A percentile compares a stretch with the other conserved stretches of the same genome.
phyloP scores from a whole-genome alignment of 352 stramenopile genomes.

The Pythium oligandrum region DNA sequence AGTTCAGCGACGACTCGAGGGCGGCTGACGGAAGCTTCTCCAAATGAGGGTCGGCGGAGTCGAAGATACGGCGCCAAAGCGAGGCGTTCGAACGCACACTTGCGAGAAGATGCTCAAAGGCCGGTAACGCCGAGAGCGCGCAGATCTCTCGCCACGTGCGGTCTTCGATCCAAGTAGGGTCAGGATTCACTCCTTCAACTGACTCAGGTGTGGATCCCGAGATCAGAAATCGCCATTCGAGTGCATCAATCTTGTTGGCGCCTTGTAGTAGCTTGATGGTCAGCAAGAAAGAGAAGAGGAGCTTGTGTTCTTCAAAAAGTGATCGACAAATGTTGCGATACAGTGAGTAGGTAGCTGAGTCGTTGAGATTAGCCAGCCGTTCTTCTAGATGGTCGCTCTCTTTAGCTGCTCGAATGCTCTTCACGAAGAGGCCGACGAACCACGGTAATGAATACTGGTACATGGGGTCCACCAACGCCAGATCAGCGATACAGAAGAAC shows the following conservation, averaged over 20 bases:
- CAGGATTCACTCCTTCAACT: constrained; percentile 76
- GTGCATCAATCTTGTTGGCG: constrained; percentile 70
- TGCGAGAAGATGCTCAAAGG: constrained; percentile 25
- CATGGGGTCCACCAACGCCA: constrained; percentile 90
- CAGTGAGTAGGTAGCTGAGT: constrained; percentile 91
- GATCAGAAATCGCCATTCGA: constrained; percentile 93
- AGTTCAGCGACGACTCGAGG: constrained; percentile 30
- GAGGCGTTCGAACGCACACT: constrained; percentile 22
- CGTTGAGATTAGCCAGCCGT: constrained; percentile 83
- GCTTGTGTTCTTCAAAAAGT: constrained; percentile 94
- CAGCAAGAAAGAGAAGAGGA: constrained; percentile 92
- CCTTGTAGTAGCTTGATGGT: constrained; percentile 84
- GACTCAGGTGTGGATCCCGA: constrained; percentile 64
- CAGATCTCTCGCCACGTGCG: constrained; percentile 38
- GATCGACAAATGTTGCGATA: constrained; percentile 93
- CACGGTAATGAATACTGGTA: constrained; percentile 94
- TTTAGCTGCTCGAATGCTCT: constrained; percentile 79
- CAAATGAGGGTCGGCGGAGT: constrained; percentile 36
- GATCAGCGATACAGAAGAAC: constrained; percentile 92
- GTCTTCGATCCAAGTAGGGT: constrained; percentile 37
- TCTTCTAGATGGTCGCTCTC: constrained; percentile 83
- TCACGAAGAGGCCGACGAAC: constrained; percentile 91
- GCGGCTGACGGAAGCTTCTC: constrained; percentile 28
- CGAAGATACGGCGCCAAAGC: constrained; percentile 39
- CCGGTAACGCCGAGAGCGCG: constrained; percentile 28